Percentiles rank a stretch among this genome's conserved stretches.
Evolutionary conservation across 805 yeast species (phyloP).

Genomic region (Candida suzukii): DNA sequence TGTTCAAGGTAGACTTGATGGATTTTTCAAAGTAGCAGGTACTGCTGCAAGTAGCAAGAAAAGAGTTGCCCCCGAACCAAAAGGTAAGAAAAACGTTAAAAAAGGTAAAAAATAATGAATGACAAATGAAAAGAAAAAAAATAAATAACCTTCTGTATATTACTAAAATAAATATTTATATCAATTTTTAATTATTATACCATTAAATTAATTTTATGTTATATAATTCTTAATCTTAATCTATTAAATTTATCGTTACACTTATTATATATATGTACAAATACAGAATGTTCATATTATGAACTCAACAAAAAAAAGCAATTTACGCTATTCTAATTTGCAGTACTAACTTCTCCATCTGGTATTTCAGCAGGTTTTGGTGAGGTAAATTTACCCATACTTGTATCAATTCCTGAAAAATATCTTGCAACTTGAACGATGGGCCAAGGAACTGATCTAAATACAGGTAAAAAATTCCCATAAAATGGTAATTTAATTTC

Average conservation of each 20-base stretch:
- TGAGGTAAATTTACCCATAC: slow-evolving; percentile 23
- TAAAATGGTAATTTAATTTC: slow-evolving; percentile 72
- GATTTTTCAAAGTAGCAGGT: slow-evolving; percentile 67
- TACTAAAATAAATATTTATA: no score
- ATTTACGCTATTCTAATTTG: no score
- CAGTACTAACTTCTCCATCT: no score
- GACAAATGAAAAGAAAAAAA: no score
- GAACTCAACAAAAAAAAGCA: no score
- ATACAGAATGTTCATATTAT: no score
- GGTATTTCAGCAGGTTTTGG: slow-evolving; percentile 4
- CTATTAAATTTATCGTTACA: no score
- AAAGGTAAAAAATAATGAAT: slow-evolving; percentile 6
- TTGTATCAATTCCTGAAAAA: slow-evolving; percentile 61
- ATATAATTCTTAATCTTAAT: no score
- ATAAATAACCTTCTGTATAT: no score
- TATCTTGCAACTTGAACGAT: slow-evolving; percentile 46
- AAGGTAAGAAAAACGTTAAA: slow-evolving; percentile 21
- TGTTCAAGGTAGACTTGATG: slow-evolving; percentile 87
- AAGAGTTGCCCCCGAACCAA: slow-evolving; percentile 24
- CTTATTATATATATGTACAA: no score
- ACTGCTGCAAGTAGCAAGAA: slow-evolving; percentile 37
- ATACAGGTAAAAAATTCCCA: slow-evolving; percentile 63
- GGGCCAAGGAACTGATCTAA: slow-evolving; percentile 71
- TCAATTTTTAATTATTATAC: no score
- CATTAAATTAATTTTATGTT: no score